A percentile compares a stretch with the other conserved stretches of the same genome.
phyloP scores from a whole-genome alignment of 2,329 filamentous ascomycete species.

The Metarhizium anisopliae region DNA sequence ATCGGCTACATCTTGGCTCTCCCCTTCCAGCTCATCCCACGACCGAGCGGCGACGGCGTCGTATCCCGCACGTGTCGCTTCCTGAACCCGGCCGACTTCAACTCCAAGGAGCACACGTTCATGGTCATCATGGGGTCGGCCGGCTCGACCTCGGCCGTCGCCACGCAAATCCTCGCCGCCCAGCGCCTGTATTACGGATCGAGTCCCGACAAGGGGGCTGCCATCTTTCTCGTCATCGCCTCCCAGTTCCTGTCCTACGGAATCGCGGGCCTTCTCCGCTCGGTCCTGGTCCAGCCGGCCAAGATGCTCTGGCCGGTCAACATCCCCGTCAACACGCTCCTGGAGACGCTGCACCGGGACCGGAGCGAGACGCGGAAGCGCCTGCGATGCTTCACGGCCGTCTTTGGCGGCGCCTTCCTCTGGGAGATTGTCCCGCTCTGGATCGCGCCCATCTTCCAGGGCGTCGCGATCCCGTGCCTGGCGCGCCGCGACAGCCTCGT shows the following conservation, averaged over 20 bases:
- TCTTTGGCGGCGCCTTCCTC: slow-evolving; percentile 29
- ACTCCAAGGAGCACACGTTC: slow-evolving; percentile 47
- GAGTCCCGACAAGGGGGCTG: slow-evolving; percentile 36
- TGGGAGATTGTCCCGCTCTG: slow-evolving; percentile 42
- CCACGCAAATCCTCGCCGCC: slow-evolving; percentile 38
- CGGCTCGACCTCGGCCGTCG: slow-evolving; percentile 26
- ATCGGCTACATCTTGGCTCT: slow-evolving; percentile 10
- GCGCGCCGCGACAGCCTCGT: slow-evolving; percentile 28
- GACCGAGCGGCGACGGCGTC: slow-evolving; percentile 1
- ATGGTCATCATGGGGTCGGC: slow-evolving; percentile 45
- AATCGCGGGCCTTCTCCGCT: slow-evolving; percentile 38
- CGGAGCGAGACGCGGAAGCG: slow-evolving; percentile 25
- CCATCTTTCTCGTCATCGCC: slow-evolving; percentile 39
- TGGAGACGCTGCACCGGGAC: slow-evolving; percentile 20
- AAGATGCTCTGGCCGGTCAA: slow-evolving; percentile 40
- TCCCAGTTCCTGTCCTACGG: slow-evolving; percentile 49
- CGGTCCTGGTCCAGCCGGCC: slow-evolving; percentile 42
- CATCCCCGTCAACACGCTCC: slow-evolving; percentile 19
- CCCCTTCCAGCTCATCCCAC: slow-evolving; percentile 8
- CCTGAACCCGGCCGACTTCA: slow-evolving; percentile 43
- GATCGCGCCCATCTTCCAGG: slow-evolving; percentile 31
- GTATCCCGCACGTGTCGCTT: slow-evolving; percentile 7
- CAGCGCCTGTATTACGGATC: slow-evolving; percentile 38
- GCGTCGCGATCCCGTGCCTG: slow-evolving; percentile 31
- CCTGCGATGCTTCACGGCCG: slow-evolving; percentile 30